Evolutionary conservation across 495 filamentous ascomycete species (phyloP).

Genomic region (Platismatia glauca): DNA sequence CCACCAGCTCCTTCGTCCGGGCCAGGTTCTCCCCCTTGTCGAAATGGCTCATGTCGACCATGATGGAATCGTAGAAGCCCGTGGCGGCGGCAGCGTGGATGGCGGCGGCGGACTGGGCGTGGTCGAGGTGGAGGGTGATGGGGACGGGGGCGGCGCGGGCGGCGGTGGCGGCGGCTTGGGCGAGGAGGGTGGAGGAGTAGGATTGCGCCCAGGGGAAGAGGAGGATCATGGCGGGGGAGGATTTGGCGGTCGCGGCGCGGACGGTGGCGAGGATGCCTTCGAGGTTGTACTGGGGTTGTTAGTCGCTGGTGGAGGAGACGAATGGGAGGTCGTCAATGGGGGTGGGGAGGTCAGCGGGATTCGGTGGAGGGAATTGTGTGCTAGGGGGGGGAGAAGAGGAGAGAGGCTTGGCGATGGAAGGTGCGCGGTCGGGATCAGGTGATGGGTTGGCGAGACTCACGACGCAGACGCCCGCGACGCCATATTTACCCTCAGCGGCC

Average conservation of each 20-base stretch:
- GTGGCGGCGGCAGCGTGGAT: slow-evolving; percentile 57
- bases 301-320: not conserved
- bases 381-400: too few relatives aligned
- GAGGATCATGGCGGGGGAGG: slow-evolving; percentile 69
- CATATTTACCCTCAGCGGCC: slow-evolving; percentile 57
- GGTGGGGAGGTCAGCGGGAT: not conserved
- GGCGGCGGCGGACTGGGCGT: slow-evolving; percentile 64
- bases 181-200: slow-evolving; percentile 56
- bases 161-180: slow-evolving; percentile 56
- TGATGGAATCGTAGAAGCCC: slow-evolving; percentile 68
- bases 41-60: slow-evolving; percentile 77
- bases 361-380: not conserved
- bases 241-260: slow-evolving; percentile 63
- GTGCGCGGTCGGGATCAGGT: too few relatives aligned
- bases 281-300: slow-evolving; percentile 57
- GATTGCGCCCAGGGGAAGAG: slow-evolving; percentile 80
- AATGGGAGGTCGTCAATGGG: not conserved
- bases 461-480: slow-evolving; percentile 61
- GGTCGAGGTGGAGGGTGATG: slow-evolving; percentile 67
- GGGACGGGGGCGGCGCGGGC: slow-evolving; percentile 57
- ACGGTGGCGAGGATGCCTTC: slow-evolving; percentile 75
- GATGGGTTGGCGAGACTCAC: not conserved
- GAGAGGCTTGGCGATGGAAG: not conserved
- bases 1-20: slow-evolving; percentile 59
- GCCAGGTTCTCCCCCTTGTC: slow-evolving; percentile 73